These are phyloP conservation scores for Chondrus crispus DNA, from an alignment of 23 red algal genomes.

Conservation along the genomic window DNA sequence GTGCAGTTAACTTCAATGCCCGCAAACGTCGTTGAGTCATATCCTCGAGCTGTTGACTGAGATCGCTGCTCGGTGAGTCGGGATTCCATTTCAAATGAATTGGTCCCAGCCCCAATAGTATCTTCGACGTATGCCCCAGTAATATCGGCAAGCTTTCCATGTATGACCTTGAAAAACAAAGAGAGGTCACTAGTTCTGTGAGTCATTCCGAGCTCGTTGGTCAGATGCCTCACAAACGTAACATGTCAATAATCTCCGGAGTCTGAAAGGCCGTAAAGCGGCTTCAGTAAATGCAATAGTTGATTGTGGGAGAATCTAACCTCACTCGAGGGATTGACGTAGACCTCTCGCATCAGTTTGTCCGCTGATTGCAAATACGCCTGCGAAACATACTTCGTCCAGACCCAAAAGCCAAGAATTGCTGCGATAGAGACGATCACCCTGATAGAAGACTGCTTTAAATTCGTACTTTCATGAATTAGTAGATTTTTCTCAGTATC, in stretches of 20 bases:
- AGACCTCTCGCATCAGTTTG: neutral
- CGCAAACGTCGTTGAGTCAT: slow-evolving; percentile 1
- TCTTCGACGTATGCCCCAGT: slow-evolving; percentile 28
- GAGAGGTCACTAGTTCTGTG: neutral
- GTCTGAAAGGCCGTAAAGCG: slow-evolving; percentile 26
- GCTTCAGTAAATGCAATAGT: neutral
- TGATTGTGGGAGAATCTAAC: neutral
- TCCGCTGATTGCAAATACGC: neutral
- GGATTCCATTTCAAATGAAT: neutral
- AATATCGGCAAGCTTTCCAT: neutral
- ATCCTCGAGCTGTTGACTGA: neutral
- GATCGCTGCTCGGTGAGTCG: neutral
- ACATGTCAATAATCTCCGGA: slow-evolving; percentile 5
- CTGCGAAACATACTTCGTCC: neutral
- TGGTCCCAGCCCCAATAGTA: neutral
- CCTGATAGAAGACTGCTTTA: neutral
- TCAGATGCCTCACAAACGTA: neutral
- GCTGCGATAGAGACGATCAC: neutral
- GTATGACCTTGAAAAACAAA: neutral
- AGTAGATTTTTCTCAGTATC: neutral
- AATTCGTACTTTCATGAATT: neutral
- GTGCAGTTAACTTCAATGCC: neutral
- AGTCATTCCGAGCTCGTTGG: neutral
- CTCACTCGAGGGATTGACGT: neutral
- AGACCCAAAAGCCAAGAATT: slow-evolving; percentile 3